A percentile compares a stretch with the other conserved stretches of the same genome.
These are phyloP conservation scores for Ophiostoma fasciatum DNA, from an alignment of 2,329 filamentous ascomycete species.

Conservation along the genomic window DNA sequence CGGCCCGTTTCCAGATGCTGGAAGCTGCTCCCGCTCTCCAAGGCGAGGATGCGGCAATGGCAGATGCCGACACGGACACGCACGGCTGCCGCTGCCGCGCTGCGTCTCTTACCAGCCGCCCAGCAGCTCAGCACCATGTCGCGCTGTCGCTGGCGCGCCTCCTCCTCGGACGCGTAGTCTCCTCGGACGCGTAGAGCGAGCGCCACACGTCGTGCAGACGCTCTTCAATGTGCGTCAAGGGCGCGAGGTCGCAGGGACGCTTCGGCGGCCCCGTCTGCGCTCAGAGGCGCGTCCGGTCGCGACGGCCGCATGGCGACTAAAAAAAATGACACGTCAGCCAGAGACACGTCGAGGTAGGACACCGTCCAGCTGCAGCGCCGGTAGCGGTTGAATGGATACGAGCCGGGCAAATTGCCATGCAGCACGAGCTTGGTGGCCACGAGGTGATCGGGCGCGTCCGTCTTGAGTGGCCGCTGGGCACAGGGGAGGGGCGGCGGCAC, in stretches of 20 bases:
- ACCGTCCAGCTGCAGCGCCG: conserved; percentile 80
- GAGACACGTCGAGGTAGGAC: conserved; percentile 39
- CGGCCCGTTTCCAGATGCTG: no score
- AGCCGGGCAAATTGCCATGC: conserved; percentile 88
- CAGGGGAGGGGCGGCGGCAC: no score
- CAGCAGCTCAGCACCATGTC: conserved; percentile 77
- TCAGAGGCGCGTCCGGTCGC: no score
- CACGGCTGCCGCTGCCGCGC: no score
- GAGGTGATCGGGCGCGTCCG: conserved; percentile 43
- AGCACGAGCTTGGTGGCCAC: conserved; percentile 86
- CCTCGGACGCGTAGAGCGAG: conserved; percentile 46
- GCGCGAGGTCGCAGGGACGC: conserved; percentile 35
- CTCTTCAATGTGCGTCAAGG: conserved; percentile 58
- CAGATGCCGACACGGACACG: no score
- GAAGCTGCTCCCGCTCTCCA: no score
- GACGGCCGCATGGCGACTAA: no score
- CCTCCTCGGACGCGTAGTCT: no score
- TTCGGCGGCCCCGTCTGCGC: no score
- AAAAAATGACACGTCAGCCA: no score
- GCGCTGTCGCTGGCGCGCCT: conserved; percentile 37
- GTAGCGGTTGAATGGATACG: conserved; percentile 92
- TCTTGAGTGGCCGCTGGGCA: no score
- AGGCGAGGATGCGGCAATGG: no score
- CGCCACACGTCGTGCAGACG: conserved; percentile 57
- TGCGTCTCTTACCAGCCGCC: conserved; percentile 59